Evolutionary conservation across 257 asterid genomes (phyloP), one percentile per base, ranked within the genome.

Genomic region (Sherardia arvensis): DNA sequence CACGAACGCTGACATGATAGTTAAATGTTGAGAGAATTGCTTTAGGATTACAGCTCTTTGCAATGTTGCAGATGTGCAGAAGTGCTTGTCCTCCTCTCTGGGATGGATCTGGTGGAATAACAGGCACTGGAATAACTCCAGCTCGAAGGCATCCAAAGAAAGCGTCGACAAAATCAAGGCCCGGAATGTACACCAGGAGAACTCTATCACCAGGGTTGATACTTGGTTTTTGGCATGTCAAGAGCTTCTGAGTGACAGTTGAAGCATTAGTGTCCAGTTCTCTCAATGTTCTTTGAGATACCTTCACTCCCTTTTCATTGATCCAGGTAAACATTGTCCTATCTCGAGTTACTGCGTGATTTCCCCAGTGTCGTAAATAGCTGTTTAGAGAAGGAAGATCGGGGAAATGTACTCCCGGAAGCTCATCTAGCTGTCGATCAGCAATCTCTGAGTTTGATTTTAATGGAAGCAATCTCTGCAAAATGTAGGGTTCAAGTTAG

Each of bases 81-180:
- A 86, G 78, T 27, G 91, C 77, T 66, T 84, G 91, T 32, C 91
- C 87, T 1, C 84, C 79, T 74, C 58, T 77, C 53, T 83, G 87
- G 5, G 71, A 61, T 30, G 86, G 90, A 49, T 85, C 87, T 0
- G 94, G 87, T 4, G 87, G 90, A 30, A 83, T 73, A 5, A 77
- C 83, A 0, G 94, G 94, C 49, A 83, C 90, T 1, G 90, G 90
- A 2, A 83, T 28, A 56, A 83, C 71, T 27, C 83, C 65, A 1
- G 94, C 84, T 73, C 87, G 66, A 65, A 85, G 65, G 68, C 94
- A 85, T 23, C 94, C 94, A 1, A 85, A 83, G 74, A 83, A 85
- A 55, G 94, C 83, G 40, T 85, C 94, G 4, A 85, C 53, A 61
- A 85, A 85, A 36, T 83, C 94, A 6, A 85, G 84, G 26, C 94